phyloP scores from a whole-genome alignment of 352 stramenopile species.

The Phytopythium delawarense region DNA sequence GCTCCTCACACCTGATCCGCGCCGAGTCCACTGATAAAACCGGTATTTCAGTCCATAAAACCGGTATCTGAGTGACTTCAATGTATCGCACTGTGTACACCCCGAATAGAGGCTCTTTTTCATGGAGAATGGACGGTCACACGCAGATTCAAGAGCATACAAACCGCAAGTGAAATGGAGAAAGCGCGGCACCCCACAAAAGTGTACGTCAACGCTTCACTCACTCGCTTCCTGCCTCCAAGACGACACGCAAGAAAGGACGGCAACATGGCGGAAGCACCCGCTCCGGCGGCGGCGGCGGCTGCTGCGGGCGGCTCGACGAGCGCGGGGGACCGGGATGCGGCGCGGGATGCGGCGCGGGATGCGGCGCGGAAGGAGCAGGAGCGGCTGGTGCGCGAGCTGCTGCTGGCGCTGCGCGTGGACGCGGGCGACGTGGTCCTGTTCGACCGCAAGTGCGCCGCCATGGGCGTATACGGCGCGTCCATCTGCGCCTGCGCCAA shows the following conservation, averaged over 20 bases:
- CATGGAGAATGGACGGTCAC: background rate
- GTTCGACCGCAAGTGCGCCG: slow-evolving; percentile 73
- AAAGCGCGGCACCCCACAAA: background rate
- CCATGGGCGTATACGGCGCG: slow-evolving; percentile 76
- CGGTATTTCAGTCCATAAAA: background rate
- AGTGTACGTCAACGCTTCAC: background rate
- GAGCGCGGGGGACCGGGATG: background rate
- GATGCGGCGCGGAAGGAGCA: slow-evolving; percentile 9
- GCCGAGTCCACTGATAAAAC: background rate
- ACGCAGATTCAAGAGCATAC: slow-evolving; percentile 1
- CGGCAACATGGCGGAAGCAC: background rate
- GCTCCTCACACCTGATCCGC: background rate
- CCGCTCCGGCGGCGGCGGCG: background rate
- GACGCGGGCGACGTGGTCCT: slow-evolving; percentile 80
- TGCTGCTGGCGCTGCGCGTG: slow-evolving; percentile 47
- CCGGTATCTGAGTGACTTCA: background rate
- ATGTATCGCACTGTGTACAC: background rate
- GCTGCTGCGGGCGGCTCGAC: background rate
- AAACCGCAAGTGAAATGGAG: background rate
- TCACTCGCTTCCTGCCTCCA: background rate
- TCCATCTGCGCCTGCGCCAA: slow-evolving; percentile 79
- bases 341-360: background rate
- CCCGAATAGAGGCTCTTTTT: background rate
- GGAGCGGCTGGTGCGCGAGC: slow-evolving; percentile 28
- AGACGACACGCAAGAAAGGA: background rate